These are phyloP conservation scores for Allantophomopsis lycopodina DNA, from an alignment of 2,329 filamentous ascomycete species.

Conservation along the genomic window DNA sequence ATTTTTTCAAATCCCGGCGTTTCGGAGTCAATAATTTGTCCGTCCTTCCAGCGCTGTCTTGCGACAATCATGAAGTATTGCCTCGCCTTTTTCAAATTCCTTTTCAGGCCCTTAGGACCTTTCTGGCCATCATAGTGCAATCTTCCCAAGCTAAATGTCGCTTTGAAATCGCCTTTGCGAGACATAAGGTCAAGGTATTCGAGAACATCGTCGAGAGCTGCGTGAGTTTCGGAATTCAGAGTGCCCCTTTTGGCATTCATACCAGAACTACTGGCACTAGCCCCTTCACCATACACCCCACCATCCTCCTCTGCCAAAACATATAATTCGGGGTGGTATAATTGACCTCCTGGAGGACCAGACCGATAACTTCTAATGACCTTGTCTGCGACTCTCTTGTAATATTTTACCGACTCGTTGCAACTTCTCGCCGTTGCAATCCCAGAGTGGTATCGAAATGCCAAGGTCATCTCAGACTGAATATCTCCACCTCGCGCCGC, in stretches of 20 bases:
- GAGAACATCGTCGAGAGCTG: conserved; percentile 82
- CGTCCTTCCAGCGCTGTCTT: conserved; percentile 55
- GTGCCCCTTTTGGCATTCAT: conserved; percentile 63
- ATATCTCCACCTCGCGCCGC: conserved; percentile 75
- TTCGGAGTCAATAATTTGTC: conserved; percentile 41
- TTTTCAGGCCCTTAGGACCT: conserved; percentile 29
- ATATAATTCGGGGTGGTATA: conserved; percentile 65
- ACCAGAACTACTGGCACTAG: conserved; percentile 79
- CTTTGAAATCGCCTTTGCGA: conserved; percentile 59
- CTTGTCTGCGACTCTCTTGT: conserved; percentile 88
- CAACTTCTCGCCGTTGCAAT: conserved; percentile 80
- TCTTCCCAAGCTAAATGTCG: conserved; percentile 54
- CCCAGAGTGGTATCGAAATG: conserved; percentile 71
- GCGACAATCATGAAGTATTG: conserved; percentile 56
- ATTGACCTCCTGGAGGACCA: conserved; percentile 78
- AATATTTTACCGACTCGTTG: conserved; percentile 73
- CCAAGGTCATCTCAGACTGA: conserved; percentile 85
- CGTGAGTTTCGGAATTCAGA: conserved; percentile 66
- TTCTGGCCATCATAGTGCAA: conserved; percentile 57
- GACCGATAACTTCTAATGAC: conserved; percentile 78
- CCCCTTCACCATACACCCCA: conserved; percentile 89
- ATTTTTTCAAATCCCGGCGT: conserved; percentile 45
- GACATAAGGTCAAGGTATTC: conserved; percentile 72
- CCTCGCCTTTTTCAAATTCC: conserved; percentile 49
- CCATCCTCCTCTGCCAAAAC: conserved; percentile 82